Base-by-base conservation (phyloP, 352 stramenopile species). In the Phytophthora gonapodyides region DNA sequence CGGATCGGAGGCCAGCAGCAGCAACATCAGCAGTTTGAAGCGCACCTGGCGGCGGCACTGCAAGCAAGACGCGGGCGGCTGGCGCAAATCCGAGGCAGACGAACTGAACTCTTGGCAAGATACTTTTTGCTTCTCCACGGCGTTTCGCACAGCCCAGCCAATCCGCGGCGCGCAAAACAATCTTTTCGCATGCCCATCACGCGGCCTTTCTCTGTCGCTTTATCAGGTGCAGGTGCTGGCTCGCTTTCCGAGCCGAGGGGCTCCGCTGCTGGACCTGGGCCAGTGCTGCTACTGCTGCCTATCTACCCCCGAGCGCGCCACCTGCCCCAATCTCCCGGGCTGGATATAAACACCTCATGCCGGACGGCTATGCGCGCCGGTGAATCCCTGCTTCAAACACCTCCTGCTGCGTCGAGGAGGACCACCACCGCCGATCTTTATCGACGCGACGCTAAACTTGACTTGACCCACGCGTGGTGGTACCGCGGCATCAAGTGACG, bases 31-130 rank as follows among this genome's bases (percentile, higher is more conserved):
- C 55, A 64, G 24, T 27, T 6, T 27, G 24, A 27, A 27, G 24
- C 24, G 24, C 21, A 24, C 21, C 21, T 24, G 21, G 3, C 24
- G 24, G 24, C 6, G 24, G 24, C 24, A 5, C 3, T 3, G 24
- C 24, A 27, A 27, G 24, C 24, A 27, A 27, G 24, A 27, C 24
- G 24, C 24, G 24, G 24, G 24, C 45, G 36, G 15, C 37, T 10
- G 31, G 11, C 13, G 38, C 40, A 45, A 35, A 48, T 48, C 43
- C 21, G 35, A 27, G 8, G 5, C 8, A 17, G 34, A 44, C 37
- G 27, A 59, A 50, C 64, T 71, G 52, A 61, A 73, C 48, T 62
- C 47, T 60, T 58, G 21, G 38, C 36, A 70, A 67, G 65, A 73
- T 73, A 70, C 60, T 67, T 69, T n/a, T 70, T 67, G 36, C 46